A percentile compares a stretch with the other conserved stretches of the same genome.
Evolutionary conservation across 2,329 filamentous ascomycete species (phyloP).

Genomic region (Hymenotorrendiella dingleyae): DNA sequence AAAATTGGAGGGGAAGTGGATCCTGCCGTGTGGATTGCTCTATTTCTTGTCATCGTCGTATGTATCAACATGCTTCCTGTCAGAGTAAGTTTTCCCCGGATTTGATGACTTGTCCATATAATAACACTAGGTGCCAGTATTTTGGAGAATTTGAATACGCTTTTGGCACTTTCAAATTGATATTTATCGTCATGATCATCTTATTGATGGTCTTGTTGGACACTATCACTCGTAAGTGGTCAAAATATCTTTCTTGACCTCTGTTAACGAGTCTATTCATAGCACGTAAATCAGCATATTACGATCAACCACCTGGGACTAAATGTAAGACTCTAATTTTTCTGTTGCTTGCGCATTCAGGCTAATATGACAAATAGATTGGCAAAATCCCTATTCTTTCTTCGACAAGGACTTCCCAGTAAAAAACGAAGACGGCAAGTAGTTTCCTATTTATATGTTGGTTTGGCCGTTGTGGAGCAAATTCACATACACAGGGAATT

Average conservation of each 20-base stretch:
- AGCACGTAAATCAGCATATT: slow-evolving; percentile 34
- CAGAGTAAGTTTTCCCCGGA: slow-evolving; percentile 27
- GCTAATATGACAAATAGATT: slow-evolving; percentile 22
- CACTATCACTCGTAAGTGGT: slow-evolving; percentile 31
- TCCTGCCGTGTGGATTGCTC: slow-evolving; percentile 34
- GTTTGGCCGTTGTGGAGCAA: too few relatives aligned
- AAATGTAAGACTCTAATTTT: slow-evolving; percentile 27
- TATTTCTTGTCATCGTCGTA: slow-evolving; percentile 33
- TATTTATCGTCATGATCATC: slow-evolving; percentile 33
- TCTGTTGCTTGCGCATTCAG: background rate
- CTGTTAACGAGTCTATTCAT: background rate
- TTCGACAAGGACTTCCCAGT: slow-evolving; percentile 33
- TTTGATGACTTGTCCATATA: background rate
- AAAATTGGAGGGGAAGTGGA: slow-evolving; percentile 31
- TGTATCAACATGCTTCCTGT: slow-evolving; percentile 35
- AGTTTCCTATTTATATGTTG: too few relatives aligned
- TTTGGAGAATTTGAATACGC: slow-evolving; percentile 36
- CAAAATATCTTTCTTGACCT: too few relatives aligned
- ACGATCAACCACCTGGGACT: slow-evolving; percentile 31
- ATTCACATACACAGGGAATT: too few relatives aligned
- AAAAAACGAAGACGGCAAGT: slow-evolving; percentile 27
- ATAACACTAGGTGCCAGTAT: slow-evolving; percentile 10
- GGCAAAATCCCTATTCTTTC: slow-evolving; percentile 34
- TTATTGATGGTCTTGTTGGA: slow-evolving; percentile 35
- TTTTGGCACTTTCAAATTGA: slow-evolving; percentile 35